Percentiles rank a stretch among this genome's conserved stretches.
Evolutionary conservation across 306 rosid species (phyloP).

Genomic region (Vachellia collinsii): DNA sequence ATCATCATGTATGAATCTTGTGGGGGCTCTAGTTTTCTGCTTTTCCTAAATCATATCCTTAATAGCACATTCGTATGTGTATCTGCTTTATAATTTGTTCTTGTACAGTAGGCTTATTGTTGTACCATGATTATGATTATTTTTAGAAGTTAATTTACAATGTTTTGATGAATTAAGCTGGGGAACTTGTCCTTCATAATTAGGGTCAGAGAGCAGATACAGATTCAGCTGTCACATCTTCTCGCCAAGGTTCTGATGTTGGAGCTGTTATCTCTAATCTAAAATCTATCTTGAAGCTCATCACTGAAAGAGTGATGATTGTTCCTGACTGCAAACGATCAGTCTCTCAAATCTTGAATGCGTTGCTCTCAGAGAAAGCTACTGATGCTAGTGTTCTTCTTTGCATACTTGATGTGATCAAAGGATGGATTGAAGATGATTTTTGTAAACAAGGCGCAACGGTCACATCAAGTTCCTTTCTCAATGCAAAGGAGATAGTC

Average conservation of each 20-base stretch:
- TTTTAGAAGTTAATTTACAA: not conserved
- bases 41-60: not conserved
- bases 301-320: conserved; percentile 89
- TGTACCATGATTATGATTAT: not conserved
- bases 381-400: conserved; percentile 93
- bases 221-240: conserved; percentile 89
- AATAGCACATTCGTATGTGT: not conserved
- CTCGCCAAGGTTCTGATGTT: conserved; percentile 85
- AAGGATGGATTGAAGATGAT: conserved; percentile 98
- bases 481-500: conserved; percentile 83
- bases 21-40: not conserved
- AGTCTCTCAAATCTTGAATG: conserved; percentile 82
- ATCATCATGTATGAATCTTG: not conserved
- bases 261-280: conserved; percentile 85
- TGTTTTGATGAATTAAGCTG: conserved; percentile 14
- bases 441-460: conserved; percentile 76
- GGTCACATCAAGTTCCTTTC: conserved; percentile 64
- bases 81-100: conserved; percentile 17
- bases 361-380: conserved; percentile 89
- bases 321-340: conserved; percentile 86
- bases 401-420: conserved; percentile 94
- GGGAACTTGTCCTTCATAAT: conserved; percentile 36
- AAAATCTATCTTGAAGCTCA: conserved; percentile 83
- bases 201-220: conserved; percentile 89
- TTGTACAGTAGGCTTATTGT: not conserved